Percentiles rank a stretch among this genome's conserved stretches.
These are phyloP conservation scores for Penicillium sp. DNA, from an alignment of 2,329 filamentous ascomycete genomes.

Conservation along the genomic window DNA sequence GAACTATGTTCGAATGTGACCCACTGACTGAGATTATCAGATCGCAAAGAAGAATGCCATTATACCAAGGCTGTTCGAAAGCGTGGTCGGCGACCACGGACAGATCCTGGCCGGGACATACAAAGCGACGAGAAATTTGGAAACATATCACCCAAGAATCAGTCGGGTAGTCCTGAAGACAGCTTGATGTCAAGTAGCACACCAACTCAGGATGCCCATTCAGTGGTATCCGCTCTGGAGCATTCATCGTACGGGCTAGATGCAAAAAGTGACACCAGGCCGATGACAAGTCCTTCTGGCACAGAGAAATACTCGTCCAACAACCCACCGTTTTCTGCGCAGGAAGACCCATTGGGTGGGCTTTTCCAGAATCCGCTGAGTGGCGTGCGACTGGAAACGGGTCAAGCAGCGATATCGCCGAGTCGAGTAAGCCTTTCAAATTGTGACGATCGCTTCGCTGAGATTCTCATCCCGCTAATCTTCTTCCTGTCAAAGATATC, in stretches of 20 bases:
- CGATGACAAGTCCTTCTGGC: slow-evolving; percentile 1
- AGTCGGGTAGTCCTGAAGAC: slow-evolving; percentile 2
- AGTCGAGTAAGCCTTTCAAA: not conserved
- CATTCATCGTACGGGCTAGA: slow-evolving; percentile 1
- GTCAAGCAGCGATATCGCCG: not conserved
- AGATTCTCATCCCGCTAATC: not conserved
- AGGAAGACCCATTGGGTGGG: not conserved
- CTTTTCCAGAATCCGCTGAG: slow-evolving; percentile 1
- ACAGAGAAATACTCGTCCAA: not conserved
- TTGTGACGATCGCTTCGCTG: not conserved
- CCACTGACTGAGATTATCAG: slow-evolving; percentile 3
- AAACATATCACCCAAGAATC: not conserved
- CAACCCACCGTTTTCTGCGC: not conserved
- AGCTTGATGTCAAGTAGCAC: slow-evolving; percentile 5
- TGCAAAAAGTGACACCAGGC: not conserved
- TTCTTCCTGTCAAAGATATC: slow-evolving; percentile 1
- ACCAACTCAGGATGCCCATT: not conserved
- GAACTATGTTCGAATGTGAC: not conserved
- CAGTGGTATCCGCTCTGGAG: not conserved
- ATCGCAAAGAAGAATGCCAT: slow-evolving; percentile 21
- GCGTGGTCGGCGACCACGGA: slow-evolving; percentile 22
- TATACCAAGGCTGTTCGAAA: slow-evolving; percentile 27
- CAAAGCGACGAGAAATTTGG: not conserved
- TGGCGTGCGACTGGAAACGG: not conserved
- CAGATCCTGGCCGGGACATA: slow-evolving; percentile 1